Base-by-base conservation (phyloP, 306 rosid species). In the Hippophae rhamnoides region DNA sequence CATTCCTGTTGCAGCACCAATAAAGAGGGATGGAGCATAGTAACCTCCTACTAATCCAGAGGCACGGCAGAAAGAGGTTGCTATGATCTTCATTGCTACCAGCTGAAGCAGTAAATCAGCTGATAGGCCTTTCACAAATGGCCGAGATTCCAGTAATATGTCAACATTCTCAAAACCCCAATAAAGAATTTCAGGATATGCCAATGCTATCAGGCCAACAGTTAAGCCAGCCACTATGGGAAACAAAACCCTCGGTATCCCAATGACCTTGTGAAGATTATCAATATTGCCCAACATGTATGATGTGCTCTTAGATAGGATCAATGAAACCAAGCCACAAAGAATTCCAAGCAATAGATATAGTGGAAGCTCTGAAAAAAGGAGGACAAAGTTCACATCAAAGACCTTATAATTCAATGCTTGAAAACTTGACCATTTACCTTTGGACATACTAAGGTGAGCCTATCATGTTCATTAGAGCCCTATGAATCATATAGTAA, bases 141-240 rank as follows among this genome's bases (percentile, higher is more conserved):
- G 96, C n/a, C 78, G 83, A 78, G 96, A 90, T 75, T 90, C 96
- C 62, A 90, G 70, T 85, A 90, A 78, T 72, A 87, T 72, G 71
- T 87, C 96, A 57, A 90, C 96, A 64, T 87, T 90, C 82, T 87
- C 84, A 78, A 90, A 90, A 63, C 98, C 98, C 95, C 89, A 81
- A 67, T 87, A 92, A 68, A 92, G 89, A 69, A 83, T 87, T 82
- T 92, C 95, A 43, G 98, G 96, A 73, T 87, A 87, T 63, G 73
- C 74, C 87, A 92, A 73, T 65, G 98, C 98, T 71, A 83, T 83
- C 64, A 92, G 43, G 49, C 98, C 95, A 41, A 82, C 81, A n/a
- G 83, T 26, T 71, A 92, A 71, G 67, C 98, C 95, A 66, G 95
- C 98, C 63, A 90, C 61, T 63, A 85, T 53, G 46, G 98, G 96